Evolutionary conservation across 2,329 filamentous ascomycete genomes (phyloP).

Genomic region (Botrytis porri): DNA sequence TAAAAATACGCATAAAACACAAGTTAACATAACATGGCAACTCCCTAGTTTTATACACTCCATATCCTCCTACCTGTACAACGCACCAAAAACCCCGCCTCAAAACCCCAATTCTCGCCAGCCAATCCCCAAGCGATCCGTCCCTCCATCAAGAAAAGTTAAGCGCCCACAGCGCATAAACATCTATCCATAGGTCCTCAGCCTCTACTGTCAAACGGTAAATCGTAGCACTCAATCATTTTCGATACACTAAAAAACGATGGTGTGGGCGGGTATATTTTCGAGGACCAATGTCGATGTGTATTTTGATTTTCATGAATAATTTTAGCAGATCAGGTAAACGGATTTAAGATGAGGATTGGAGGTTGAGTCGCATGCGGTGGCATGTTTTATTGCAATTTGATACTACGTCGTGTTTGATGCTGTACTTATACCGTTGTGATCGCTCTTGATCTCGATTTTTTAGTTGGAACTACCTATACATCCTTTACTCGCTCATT

Average conservation of each 20-base stretch:
- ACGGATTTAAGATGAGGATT: not conserved
- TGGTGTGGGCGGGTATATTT: constrained; percentile 5
- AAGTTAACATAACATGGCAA: not conserved
- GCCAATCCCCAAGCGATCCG: not conserved
- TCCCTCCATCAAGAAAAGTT: not conserved
- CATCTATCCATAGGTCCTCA: not conserved
- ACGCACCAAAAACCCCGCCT: not conserved
- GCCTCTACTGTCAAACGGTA: not conserved
- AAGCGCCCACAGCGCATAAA: constrained; percentile 8
- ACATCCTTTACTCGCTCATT: not conserved
- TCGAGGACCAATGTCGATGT: not conserved
- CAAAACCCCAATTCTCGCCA: not conserved
- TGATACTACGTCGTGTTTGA: not conserved
- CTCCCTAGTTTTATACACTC: not conserved
- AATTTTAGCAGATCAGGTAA: not conserved
- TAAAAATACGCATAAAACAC: not conserved
- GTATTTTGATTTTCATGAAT: not conserved
- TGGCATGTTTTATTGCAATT: not conserved
- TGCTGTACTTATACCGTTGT: constrained; percentile 3
- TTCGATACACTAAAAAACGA: not conserved
- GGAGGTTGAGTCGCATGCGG: not conserved
- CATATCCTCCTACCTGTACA: not conserved
- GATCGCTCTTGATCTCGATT: not conserved
- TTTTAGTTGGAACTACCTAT: not conserved
- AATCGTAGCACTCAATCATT: not conserved